Conservation (phyloP, 371 early-diverging fungal genomes). For the Haplosporangium sp. region DNA sequence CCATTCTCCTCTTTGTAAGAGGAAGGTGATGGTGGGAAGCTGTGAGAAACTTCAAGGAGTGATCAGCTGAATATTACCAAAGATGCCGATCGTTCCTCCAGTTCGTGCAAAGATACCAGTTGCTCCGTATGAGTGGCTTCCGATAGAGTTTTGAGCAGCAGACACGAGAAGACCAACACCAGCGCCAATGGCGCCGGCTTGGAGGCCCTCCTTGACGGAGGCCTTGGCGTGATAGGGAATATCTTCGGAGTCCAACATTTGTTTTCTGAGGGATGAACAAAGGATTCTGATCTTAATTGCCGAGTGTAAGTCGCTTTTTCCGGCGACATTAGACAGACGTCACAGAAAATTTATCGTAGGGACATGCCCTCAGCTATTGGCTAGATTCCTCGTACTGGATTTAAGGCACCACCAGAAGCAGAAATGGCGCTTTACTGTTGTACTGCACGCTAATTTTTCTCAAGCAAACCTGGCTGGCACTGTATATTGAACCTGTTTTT, state of each 20-base stretch:
- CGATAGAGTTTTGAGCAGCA: constrained; percentile 78
- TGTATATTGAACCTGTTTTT: too few species aligned
- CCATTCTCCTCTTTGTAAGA: too few species aligned
- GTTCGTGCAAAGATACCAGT: constrained; percentile 74
- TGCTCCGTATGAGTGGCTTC: constrained; percentile 73
- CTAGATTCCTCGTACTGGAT: too few species aligned
- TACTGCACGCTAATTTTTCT: too few species aligned
- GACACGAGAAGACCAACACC: constrained; percentile 77
- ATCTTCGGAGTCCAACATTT: constrained; percentile 46
- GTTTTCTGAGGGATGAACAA: not conserved
- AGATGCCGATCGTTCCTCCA: constrained; percentile 76
- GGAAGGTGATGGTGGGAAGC: too few species aligned
- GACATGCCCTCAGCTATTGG: too few species aligned
- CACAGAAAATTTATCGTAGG: not conserved
- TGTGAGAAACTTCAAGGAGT: too few species aligned
- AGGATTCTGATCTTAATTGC: constrained; percentile 11
- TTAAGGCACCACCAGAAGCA: too few species aligned
- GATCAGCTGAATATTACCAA: constrained; percentile 65
- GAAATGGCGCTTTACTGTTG: too few species aligned
- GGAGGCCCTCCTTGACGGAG: constrained; percentile 65
- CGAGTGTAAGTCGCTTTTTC: not conserved
- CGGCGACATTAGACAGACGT: too few species aligned
- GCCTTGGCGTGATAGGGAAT: constrained; percentile 60
- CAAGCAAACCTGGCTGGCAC: too few species aligned
- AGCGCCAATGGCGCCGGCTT: constrained; percentile 66